Evolutionary conservation across 345 rosid genomes (phyloP), one percentile per base, ranked within the genome.

Genomic region (Aquilaria sinensis): DNA sequence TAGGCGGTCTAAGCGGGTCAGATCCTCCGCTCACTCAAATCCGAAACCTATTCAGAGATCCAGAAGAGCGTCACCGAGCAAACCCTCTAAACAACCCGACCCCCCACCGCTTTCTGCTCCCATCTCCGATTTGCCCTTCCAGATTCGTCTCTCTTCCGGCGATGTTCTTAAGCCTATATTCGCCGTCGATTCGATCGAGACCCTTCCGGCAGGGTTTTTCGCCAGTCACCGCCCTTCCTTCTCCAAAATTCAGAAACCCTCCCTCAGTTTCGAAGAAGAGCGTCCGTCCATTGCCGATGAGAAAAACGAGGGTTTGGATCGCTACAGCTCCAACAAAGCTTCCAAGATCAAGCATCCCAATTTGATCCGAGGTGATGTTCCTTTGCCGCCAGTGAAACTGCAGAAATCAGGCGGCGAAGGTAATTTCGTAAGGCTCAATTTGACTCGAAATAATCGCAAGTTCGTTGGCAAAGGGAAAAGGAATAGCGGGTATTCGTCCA

Each of bases 341-440:
- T 63, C 66, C 29, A 77, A 77, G 46, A 70, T 67, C 78, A 74
- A 64, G 75, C 82, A 75, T 62, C 82, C 80, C 30, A 90, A 88
- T 76, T 74, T 94, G 72, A 82, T 94, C 15, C 66, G 77, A 2
- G 75, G 54, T 29, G 59, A 56, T 33, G 63, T n/a, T n/a, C 69
- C 69, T 50, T 57, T 78, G 56, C 87, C 80, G 12, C 77, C 84
- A 5, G 82, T 73, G 54, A 90, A 80, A 63, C 51, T 86, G 67
- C 74, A 73, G 32, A 85, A 81, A 46, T 57, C 70, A 34, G 76
- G 78, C 51, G 73, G 70, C 23, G 96, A 90, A 70, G 99, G 99
- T 57, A 94, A 94, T 73, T 94, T 94, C 61, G 97, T 94, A 43
- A 90, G 74, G 81, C 78, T 86, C 46, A 86, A 90, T 62, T 58